Evolutionary conservation across 176 grass and related monocot species (phyloP).

Genomic region (Elymus sibiricus): DNA sequence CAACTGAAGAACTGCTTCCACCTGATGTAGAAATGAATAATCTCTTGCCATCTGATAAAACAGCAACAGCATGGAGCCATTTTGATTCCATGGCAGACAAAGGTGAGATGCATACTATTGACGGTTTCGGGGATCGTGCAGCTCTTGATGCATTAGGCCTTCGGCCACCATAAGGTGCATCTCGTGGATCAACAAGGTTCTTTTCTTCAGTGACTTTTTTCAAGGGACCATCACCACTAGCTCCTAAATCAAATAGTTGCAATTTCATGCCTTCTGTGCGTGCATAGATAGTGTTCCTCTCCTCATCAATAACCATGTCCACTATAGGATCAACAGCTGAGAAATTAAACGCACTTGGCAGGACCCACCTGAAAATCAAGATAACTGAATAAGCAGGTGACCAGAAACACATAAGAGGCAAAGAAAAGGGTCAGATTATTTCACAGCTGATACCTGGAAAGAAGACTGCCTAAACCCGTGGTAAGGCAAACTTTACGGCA

Average conservation of each 20-base stretch:
- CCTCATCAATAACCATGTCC: slow-evolving; percentile 90
- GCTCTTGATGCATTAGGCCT: slow-evolving; percentile 59
- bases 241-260: slow-evolving; percentile 89
- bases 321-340: slow-evolving; percentile 89
- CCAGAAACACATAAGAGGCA: slow-evolving; percentile 2
- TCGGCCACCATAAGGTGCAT: slow-evolving; percentile 59
- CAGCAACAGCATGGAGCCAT: slow-evolving; percentile 83
- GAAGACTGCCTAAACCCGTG: slow-evolving; percentile 70
- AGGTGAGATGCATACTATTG: slow-evolving; percentile 75
- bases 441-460: slow-evolving; percentile 66
- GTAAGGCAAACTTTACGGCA: slow-evolving; percentile 91
- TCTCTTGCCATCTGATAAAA: slow-evolving; percentile 96
- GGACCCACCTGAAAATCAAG: slow-evolving; percentile 72
- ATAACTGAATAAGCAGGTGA: slow-evolving; percentile 20
- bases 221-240: slow-evolving; percentile 65
- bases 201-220: slow-evolving; percentile 89
- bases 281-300: slow-evolving; percentile 89
- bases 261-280: slow-evolving; percentile 85
- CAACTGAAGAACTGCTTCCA: slow-evolving; percentile 71
- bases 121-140: slow-evolving; percentile 58
- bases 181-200: slow-evolving; percentile 86
- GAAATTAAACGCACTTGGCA: slow-evolving; percentile 95
- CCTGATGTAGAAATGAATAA: slow-evolving; percentile 79
- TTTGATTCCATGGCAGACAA: slow-evolving; percentile 84
- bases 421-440: slow-evolving; percentile 13